Evolutionary conservation across 768 basidiomycete species (phyloP), one percentile per base, ranked within the genome.

Genomic region (Cystofilobasidium ferigula): DNA sequence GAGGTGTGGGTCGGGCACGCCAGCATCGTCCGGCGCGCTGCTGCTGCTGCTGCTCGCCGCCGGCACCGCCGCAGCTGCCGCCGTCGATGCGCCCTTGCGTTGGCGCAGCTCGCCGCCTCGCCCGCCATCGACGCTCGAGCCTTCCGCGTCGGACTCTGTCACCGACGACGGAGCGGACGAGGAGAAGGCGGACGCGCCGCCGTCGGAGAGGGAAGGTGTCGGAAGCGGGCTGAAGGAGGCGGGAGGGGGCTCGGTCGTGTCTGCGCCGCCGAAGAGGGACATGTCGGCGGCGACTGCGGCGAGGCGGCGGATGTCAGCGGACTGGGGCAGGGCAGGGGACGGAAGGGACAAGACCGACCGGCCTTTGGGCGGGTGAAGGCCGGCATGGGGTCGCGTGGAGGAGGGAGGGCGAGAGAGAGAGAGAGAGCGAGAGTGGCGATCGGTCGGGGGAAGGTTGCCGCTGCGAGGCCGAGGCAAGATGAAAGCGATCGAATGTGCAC

Each of bases 211-310:
- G n/a, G n/a, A 26, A 14, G 48, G 45, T 43, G 63, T 57, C 56
- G 20, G 54, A n/a, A 35, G 45, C 35, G 20, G 38, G 30, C 26
- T 60, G 36, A 38, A 48, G 56, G 26, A 53, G 42, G 45, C 13
- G 22, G 80, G 80, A 54, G 65, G 75, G 70, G 65, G 74, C 38
- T 60, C 83, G 78, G 87, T 77, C 1, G 86, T 84, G 70, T 93
- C 89, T 13, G 89, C 89, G 8, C 89, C 89, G 56, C 89, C 89
- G 47, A 69, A 72, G 36, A 74, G 69, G 0, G 73, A 74, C 64
- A 71, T 71, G 67, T 74, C 73, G 47, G 47, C 4, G 1, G 47
- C 47, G 47, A 18, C 6, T 47, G 6, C 7, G 8, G 24, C 16
- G 45, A 47, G 20, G 10, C 7, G 7, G 36, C 36, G 14, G 14